Base-by-base conservation (phyloP, 805 yeast genomes). In the Wickerhamiella dianesei region DNA sequence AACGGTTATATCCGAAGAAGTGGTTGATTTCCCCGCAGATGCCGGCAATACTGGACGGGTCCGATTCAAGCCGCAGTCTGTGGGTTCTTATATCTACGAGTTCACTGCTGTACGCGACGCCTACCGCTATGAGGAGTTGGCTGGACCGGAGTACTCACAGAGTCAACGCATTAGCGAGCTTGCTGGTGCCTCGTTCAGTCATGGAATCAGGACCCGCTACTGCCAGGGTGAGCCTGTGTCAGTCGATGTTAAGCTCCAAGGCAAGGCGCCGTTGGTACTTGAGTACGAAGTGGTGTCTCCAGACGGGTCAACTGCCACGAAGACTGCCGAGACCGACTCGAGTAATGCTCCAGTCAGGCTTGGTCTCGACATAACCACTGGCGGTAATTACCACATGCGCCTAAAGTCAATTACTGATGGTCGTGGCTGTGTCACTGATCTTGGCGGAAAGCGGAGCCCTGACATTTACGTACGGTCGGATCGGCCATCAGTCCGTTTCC, bases 81-180 rank as follows among this genome's bases (percentile, higher is more conserved):
- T 86, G 54, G 98, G 98, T 1, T 74, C 74, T 22, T 92, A 82
- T 60, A 78, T 78, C 25, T 80, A 89, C 47, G 77, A 76, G 22
- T 84, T 92, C 63, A 95, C 86, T 57, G 73, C 75, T 49, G 71
- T 83, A 45, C 44, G 45, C 21, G 60, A 57, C 43, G 35, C 21
- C 19, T 78, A 82, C 59, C 67, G 70, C 20, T 20, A 19, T 16
- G 9, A 57, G 14, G 66, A 63, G 41, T 56, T 68, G 2, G 70
- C 72, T 2, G 63, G 64, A 4, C 73, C 73, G 1, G 50, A 68
- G 59, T 50, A 67, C 62, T 43, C 40, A 42, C 46, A 39, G 41
- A 20, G 16, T 12, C 41, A 39, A 19, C 14, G n/a, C 8, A 39
- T 39, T 19, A 18, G 18, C 21, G 41, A 39, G 25, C 25, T 39